These are phyloP conservation scores for Suillus tomentosus DNA, from an alignment of 768 basidiomycete species.

Conservation along the genomic window DNA sequence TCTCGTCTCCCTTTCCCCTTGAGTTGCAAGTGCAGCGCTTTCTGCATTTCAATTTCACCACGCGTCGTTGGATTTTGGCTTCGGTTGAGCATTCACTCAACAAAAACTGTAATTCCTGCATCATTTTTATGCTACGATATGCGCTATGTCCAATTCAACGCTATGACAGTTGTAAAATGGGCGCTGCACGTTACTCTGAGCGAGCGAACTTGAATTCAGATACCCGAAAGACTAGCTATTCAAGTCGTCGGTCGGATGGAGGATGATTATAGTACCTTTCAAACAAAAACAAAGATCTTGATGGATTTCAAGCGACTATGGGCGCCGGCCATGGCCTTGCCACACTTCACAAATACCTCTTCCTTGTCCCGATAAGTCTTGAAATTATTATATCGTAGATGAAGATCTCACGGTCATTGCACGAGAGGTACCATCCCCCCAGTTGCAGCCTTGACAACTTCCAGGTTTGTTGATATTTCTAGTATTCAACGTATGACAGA, in stretches of 20 bases:
- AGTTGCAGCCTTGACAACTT: background rate
- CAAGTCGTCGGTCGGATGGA: too few species aligned
- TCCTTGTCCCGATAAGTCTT: too few species aligned
- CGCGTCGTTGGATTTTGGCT: slow-evolving; percentile 3
- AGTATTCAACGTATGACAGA: background rate
- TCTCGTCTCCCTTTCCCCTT: slow-evolving; percentile 10
- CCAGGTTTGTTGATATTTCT: background rate
- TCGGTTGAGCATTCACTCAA: background rate
- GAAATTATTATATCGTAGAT: background rate
- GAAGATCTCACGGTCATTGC: background rate
- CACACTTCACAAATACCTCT: too few species aligned
- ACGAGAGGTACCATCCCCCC: background rate
- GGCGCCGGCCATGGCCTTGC: too few species aligned
- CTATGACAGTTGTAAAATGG: background rate
- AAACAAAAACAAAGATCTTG: too few species aligned
- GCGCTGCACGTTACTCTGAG: background rate
- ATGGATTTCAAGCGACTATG: too few species aligned
- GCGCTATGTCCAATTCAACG: slow-evolving; percentile 25
- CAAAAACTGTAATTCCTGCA: slow-evolving; percentile 8
- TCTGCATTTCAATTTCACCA: background rate
- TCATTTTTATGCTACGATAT: slow-evolving; percentile 24
- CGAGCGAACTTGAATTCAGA: background rate
- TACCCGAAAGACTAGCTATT: too few species aligned
- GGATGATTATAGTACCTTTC: too few species aligned
- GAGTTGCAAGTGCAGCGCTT: slow-evolving; percentile 10